Evolutionary conservation across 1,284 basidiomycete species (phyloP), one percentile per base, ranked within the genome.

Genomic region (Polyporus tsugae): DNA sequence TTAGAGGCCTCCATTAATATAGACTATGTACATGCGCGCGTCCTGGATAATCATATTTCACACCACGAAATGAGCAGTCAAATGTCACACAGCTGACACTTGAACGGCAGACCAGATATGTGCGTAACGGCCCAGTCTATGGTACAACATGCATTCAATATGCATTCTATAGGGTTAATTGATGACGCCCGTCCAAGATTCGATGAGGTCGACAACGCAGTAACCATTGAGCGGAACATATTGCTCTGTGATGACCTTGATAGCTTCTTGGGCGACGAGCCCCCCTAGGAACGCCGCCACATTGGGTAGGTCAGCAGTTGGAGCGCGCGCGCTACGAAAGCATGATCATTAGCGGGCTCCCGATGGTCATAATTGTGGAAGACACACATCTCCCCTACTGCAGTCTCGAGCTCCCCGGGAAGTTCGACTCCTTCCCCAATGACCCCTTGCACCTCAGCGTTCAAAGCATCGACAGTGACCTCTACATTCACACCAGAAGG

Each of bases 191-290:
- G 93, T 94, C 88, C 88, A 91, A 39, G 88, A 89, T 70, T 92
- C 91, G 62, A 99, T 89, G 69, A 98, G 86, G 82, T 99, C 96
- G 64, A 97, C 85, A 35, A 96, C 85, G 73, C 93, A 95, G 70
- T 92, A 93, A 25, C 96, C 95, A 75, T 94, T 90, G 67, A 98
- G 87, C 2, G 97, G 97, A 25, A 96, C 86, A 79, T 99, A 99
- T 81, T 99, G 98, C 77, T 91, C 91, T 70, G 97, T 99, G 75
- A 98, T 92, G 80, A 99, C 87, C 86, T 99, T 99, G 87, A 99
- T 99, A 7, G 91, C 91, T 80, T 99, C 98, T 76, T 99, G 98
- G n/a, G 96, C 96, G 35, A 97, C 93, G 22, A 99, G 80, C 0
- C 97, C 98, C 17, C 98, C 98, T 2, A 99, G 82, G 76, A 99